phyloP scores from a whole-genome alignment of 257 asterid species.

The Solanum verrucosum region DNA sequence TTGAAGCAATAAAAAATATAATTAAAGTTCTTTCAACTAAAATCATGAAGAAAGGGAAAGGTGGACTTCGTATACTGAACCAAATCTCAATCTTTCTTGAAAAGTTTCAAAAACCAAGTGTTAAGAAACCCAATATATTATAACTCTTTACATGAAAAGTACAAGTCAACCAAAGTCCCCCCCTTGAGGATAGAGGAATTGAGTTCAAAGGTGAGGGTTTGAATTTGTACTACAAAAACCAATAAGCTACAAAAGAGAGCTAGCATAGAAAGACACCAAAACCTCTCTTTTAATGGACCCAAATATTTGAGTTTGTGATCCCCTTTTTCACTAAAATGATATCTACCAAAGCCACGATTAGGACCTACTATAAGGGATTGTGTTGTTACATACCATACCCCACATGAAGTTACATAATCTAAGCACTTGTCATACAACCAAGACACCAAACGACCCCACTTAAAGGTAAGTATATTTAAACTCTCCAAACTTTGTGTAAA shows the following conservation, averaged over 20 bases:
- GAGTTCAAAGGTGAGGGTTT: neutral
- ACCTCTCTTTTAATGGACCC: neutral
- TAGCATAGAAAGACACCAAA: neutral
- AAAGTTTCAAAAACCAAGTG: constrained; percentile 15
- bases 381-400: constrained; percentile 12
- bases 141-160: constrained; percentile 35
- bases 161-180: constrained; percentile 17
- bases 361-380: constrained; percentile 18
- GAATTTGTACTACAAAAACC: constrained; percentile 16
- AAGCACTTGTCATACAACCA: constrained; percentile 26
- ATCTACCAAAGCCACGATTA: constrained; percentile 10
- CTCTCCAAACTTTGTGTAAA: neutral
- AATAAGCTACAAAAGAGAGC: neutral
- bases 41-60: neutral
- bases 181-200: neutral
- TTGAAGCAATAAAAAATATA: neutral
- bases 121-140: constrained; percentile 17
- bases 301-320: constrained; percentile 16
- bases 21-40: neutral
- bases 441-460: constrained; percentile 37
- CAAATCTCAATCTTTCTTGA: constrained; percentile 13
- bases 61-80: neutral
- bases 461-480: constrained; percentile 5
- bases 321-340: constrained; percentile 15
- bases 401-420: constrained; percentile 27